These are phyloP conservation scores for Fusarium poae DNA, from an alignment of 2,329 filamentous ascomycete genomes.

Conservation along the genomic window DNA sequence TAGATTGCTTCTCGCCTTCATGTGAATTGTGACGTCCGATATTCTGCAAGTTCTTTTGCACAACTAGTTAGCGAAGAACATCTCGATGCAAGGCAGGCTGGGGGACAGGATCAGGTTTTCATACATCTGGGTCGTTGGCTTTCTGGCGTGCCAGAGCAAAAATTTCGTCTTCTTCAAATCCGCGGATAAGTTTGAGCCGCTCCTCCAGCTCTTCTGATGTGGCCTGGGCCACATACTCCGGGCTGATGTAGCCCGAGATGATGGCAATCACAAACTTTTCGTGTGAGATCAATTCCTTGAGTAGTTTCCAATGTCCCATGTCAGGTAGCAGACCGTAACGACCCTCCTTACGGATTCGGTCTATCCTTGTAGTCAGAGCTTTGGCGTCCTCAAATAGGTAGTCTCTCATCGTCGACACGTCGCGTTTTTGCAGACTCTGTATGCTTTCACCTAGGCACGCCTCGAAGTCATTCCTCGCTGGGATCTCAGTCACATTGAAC, in stretches of 20 bases:
- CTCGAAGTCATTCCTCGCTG: conserved; percentile 48
- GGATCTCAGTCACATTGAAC: conserved; percentile 45
- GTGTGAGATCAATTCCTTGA: conserved; percentile 46
- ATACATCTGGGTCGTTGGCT: conserved; percentile 51
- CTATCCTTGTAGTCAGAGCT: conserved; percentile 46
- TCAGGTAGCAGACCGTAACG: conserved; percentile 51
- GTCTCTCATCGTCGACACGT: conserved; percentile 9
- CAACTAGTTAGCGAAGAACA: conserved; percentile 26
- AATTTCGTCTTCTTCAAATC: conserved; percentile 48
- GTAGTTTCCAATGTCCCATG: conserved; percentile 53
- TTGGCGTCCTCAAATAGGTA: conserved; percentile 23
- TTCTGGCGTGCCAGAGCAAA: conserved; percentile 37
- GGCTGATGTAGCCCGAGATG: conserved; percentile 45
- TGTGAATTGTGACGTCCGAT: conserved; percentile 44
- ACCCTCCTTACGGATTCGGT: conserved; percentile 44
- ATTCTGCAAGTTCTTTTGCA: conserved; percentile 52
- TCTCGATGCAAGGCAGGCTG: background rate
- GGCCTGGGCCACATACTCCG: conserved; percentile 49
- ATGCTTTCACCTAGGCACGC: conserved; percentile 28
- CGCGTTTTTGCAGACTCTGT: conserved; percentile 23
- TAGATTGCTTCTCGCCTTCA: conserved; percentile 20
- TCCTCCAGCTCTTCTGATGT: conserved; percentile 45
- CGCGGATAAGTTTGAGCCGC: conserved; percentile 47
- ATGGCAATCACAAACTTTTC: conserved; percentile 52
- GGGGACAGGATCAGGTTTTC: conserved; percentile 25